Base-by-base conservation (phyloP, 768 basidiomycete genomes). In the Coprinopsis cinerea region DNA sequence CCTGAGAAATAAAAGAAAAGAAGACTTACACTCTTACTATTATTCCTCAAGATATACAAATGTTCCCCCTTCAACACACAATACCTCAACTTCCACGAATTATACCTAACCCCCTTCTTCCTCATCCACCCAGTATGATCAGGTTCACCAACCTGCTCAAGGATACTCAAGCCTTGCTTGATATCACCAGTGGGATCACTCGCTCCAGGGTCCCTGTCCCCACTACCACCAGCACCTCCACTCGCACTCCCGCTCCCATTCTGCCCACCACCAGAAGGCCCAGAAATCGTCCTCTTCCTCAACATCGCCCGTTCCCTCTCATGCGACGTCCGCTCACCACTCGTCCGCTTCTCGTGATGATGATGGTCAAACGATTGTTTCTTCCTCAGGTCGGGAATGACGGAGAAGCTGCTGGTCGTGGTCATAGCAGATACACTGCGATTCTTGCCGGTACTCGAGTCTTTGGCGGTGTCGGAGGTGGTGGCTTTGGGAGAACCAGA, bases 91-190 rank as follows among this genome's bases (percentile, higher is more conserved):
- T 96, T 97, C 96, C 96, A 99, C 17, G 77, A 73, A 58, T 90
- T 93, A 65, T 96, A 97, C 55, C 85, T 73, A 41, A 96, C 96
- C 1, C 90, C 90, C 71, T 84, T 91, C 78, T 98, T 99, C 61
- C 88, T 79, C 86, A 99, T 85, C 85, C 91, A 97, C 5, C 96
- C 96, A 26, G 76, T 73, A 63, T 89, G 83, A 67, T 99, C 96
- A 14, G 92, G 82, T 22, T 78, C 78, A 3, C 95, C 96, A 53
- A 99, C 92, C 67, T 95, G 90, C 48, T 91, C 83, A 48, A 96
- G 64, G 43, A 96, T 87, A 52, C 81, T 91, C 63, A 75, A 72
- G 0, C 88, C 88, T 26, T 72, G 74, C 58, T 75, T 77, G 53
- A 82, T 62, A 2, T 70, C 63, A 18, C 67, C 72, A 3, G 55